phyloP scores from a whole-genome alignment of 179 eudicot genomes.

The Carnegiea gigantea region DNA sequence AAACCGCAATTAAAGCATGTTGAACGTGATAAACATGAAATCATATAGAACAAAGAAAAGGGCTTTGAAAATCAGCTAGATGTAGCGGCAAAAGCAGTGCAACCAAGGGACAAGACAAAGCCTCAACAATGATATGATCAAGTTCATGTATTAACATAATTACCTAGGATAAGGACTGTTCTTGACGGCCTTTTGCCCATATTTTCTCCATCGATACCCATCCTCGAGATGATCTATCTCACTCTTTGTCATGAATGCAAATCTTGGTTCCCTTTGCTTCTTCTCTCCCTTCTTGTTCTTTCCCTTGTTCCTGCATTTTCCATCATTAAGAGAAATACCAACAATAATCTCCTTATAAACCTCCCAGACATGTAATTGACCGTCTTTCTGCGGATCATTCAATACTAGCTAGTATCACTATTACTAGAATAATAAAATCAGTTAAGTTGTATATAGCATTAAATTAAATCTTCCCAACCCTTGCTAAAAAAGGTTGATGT shows the following conservation, averaged over 20 bases:
- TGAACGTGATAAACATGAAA: not conserved
- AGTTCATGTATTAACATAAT: not conserved
- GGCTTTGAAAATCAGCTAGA: constrained; percentile 16
- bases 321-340: not conserved
- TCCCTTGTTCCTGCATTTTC: constrained; percentile 30
- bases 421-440: not conserved
- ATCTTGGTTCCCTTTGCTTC: constrained; percentile 60
- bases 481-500: no score
- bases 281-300: constrained; percentile 63
- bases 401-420: not conserved
- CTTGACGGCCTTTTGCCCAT: constrained; percentile 73
- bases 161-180: constrained; percentile 73
- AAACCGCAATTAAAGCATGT: not conserved
- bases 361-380: not conserved
- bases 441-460: no score
- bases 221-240: constrained; percentile 88
- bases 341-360: not conserved
- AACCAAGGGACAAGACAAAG: not conserved
- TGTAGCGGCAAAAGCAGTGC: not conserved
- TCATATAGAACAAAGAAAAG: constrained; percentile 15
- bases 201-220: constrained; percentile 80
- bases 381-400: not conserved
- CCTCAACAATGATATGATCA: not conserved
- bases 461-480: not conserved
- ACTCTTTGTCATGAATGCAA: constrained; percentile 84